phyloP scores from a whole-genome alignment of 768 basidiomycete species.

The Mrakia frigida region DNA sequence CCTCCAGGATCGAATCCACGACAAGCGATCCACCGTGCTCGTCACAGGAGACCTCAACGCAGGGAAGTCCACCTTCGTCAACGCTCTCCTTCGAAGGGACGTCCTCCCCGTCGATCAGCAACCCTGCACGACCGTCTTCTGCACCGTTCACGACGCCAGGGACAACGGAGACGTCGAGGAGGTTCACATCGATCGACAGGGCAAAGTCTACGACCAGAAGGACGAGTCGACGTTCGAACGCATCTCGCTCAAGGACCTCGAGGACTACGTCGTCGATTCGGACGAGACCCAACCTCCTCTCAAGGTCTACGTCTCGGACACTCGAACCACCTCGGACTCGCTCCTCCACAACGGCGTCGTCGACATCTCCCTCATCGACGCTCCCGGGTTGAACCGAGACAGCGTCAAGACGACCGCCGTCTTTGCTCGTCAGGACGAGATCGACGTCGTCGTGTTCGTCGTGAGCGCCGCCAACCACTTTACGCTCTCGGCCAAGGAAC shows the following conservation, averaged over 20 bases:
- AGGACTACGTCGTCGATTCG: conserved; percentile 70
- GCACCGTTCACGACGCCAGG: conserved; percentile 86
- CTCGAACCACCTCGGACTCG: conserved; percentile 46
- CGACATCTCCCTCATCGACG: conserved; percentile 96
- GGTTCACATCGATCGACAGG: conserved; percentile 72
- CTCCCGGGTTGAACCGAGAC: conserved; percentile 94
- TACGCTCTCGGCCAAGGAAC: conserved; percentile 89
- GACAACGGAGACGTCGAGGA: conserved; percentile 77
- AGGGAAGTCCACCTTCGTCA: conserved; percentile 97
- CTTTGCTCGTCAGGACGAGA: conserved; percentile 93
- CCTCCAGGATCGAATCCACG: conserved; percentile 77
- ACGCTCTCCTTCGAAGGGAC: conserved; percentile 80
- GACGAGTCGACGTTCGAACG: conserved; percentile 74
- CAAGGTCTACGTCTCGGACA: conserved; percentile 81
- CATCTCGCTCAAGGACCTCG: conserved; percentile 62
- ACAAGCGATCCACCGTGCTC: conserved; percentile 90
- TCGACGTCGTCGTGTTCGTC: conserved; percentile 97
- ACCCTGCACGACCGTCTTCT: conserved; percentile 94
- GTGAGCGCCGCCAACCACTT: conserved; percentile 98
- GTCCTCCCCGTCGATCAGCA: conserved; percentile 98
- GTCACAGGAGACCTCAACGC: conserved; percentile 98
- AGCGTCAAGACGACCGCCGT: conserved; percentile 88
- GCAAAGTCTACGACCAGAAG: conserved; percentile 58
- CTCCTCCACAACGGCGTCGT: conserved; percentile 91
- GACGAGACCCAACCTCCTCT: conserved; percentile 63